Conservation (phyloP, 768 basidiomycete genomes). For the Lactifluus piperatus region DNA sequence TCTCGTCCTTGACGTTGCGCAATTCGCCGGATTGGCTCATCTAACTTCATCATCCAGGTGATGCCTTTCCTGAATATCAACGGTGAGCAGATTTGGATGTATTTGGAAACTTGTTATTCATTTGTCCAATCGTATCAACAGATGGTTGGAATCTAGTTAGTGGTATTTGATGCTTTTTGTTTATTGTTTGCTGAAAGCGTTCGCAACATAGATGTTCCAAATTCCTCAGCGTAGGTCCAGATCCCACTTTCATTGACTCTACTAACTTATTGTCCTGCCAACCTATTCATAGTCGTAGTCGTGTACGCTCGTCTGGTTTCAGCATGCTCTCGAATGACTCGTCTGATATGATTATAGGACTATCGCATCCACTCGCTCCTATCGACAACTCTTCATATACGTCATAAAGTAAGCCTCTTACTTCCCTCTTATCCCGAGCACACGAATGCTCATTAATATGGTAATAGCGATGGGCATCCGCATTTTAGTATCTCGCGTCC, state of each 20-base stretch:
- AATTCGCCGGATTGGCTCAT: not conserved
- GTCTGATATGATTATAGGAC: not conserved
- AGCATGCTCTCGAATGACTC: no score
- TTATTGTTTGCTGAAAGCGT: not conserved
- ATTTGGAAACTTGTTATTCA: conserved; percentile 15
- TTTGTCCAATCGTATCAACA: no score
- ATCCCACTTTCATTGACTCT: not conserved
- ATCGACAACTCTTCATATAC: conserved; percentile 18
- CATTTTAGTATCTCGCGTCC: no score
- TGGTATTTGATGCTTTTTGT: not conserved
- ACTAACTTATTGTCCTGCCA: not conserved
- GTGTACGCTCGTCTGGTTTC: conserved; percentile 1
- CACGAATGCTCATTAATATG: not conserved
- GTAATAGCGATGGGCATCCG: not conserved
- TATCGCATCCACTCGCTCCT: conserved; percentile 12
- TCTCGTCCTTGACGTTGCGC: no score
- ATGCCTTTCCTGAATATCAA: conserved; percentile 12
- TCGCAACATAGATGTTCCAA: conserved; percentile 13
- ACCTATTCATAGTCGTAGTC: conserved; percentile 8
- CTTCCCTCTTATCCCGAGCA: not conserved
- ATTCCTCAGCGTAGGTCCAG: conserved; percentile 12
- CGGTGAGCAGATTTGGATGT: not conserved
- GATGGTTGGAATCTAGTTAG: no score
- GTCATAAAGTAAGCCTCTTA: conserved; percentile 10
- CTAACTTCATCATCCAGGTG: not conserved